Base-by-base conservation (phyloP, 2,329 filamentous ascomycete species). In the Cladosporium halotolerans region DNA sequence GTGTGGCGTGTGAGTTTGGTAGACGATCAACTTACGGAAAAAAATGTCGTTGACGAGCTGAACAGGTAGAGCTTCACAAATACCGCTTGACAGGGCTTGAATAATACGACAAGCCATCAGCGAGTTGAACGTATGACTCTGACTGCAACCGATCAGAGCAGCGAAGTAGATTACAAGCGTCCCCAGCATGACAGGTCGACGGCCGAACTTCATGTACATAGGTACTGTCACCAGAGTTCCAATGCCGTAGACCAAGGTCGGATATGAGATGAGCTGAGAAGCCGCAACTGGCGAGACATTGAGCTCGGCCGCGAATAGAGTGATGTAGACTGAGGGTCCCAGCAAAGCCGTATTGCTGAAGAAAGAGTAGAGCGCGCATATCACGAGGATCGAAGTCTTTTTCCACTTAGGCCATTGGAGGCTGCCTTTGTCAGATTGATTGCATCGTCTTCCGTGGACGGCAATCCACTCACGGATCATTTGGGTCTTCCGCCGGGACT, bases 181-280 rank as follows among this genome's bases (percentile, higher is more conserved):
- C 0, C 66, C 50, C 2, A 76, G 62, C 61, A 74, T 71, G 7
- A 75, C 68, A 2, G 73, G 71, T n/a, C 73, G 64, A 19, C 73
- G 62, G 2, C 73, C 73, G 44, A 73, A 68, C n/a, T 53, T 53
- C 14, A 53, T 42, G 14, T 53, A 53, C 50, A 53, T 63, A 0
- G 80, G 80, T 0, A 84, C 79, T 2, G 83, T 70, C 3, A 83
- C 38, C 16, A 83, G 68, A 0, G 77, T 66, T 66, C 76, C 78
- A 55, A 82, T 80, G 0, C 81, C 81, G 65, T 80, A 83, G 3
- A 77, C 76, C 16, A 83, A 70, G 62, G 83, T 83, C 0, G 80
- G 76, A 61, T 83, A 84, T 9, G 78, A 81, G 53, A 83, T 73
- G 33, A 83, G 65, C 7, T 76, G 76, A 0, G 79, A 81, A 0